A percentile compares a stretch with the other conserved stretches of the same genome.
These are phyloP conservation scores for Botrytis pseudocinerea DNA, from an alignment of 2,329 filamentous ascomycete species.

Conservation along the genomic window DNA sequence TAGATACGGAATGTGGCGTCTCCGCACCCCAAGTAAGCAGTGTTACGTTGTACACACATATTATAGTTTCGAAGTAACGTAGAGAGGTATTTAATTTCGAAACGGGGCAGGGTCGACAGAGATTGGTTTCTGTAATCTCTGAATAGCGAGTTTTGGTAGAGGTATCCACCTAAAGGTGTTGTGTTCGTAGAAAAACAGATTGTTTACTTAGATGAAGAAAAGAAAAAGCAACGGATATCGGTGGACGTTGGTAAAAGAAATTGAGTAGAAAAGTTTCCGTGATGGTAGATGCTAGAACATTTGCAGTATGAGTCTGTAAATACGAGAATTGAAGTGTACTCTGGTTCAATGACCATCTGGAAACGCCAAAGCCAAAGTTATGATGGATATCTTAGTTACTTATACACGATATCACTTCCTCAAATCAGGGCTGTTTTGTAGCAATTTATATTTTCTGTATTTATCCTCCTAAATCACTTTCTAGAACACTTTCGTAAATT, in stretches of 20 bases:
- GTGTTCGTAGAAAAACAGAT: background rate
- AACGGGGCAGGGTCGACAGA: background rate
- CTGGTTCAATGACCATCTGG: background rate
- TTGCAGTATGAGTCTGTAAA: background rate
- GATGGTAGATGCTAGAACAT: background rate
- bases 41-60: background rate
- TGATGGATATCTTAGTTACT: background rate
- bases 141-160: background rate
- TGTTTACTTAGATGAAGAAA: background rate
- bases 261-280: background rate
- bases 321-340: background rate
- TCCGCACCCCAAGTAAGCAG: background rate
- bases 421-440: background rate
- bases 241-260: background rate
- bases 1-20: background rate
- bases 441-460: background rate
- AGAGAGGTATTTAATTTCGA: background rate
- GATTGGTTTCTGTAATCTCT: background rate
- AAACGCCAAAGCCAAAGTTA: background rate
- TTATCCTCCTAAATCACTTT: background rate
- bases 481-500: background rate
- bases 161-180: rapidly evolving
- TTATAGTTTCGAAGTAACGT: background rate
- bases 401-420: background rate
- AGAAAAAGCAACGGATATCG: background rate